These are phyloP conservation scores for Microdochium trichocladiopsis DNA, from an alignment of 2,329 filamentous ascomycete species.

Conservation along the genomic window DNA sequence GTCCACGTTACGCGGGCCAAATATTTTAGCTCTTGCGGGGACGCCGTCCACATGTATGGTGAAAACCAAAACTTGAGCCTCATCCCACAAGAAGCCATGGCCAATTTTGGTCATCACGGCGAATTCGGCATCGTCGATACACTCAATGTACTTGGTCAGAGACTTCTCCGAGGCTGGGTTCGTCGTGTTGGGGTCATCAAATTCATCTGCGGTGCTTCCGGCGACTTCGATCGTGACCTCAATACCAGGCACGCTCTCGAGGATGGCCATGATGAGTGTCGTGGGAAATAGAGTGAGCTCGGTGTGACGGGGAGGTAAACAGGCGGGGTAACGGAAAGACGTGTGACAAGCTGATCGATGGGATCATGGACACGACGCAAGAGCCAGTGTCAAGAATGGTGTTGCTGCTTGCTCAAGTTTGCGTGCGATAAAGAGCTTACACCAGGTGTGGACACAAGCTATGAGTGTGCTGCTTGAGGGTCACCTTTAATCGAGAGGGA, in stretches of 20 bases:
- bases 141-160: conserved; percentile 20
- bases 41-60: conserved; percentile 13
- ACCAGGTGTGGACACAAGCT: too few species aligned
- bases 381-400: too few species aligned
- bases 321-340: too few species aligned
- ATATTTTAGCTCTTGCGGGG: conserved; percentile 5
- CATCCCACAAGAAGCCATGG: conserved; percentile 15
- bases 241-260: conserved; percentile 15
- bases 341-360: too few species aligned
- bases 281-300: too few species aligned
- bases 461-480: too few species aligned
- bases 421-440: too few species aligned
- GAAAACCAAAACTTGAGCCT: conserved; percentile 10
- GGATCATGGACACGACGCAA: too few species aligned
- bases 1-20: background rate
- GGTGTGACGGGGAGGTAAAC: background rate
- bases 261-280: conserved; percentile 17
- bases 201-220: conserved; percentile 9
- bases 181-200: conserved; percentile 12
- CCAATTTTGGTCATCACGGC: conserved; percentile 8
- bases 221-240: conserved; percentile 13
- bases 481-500: too few species aligned
- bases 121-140: conserved; percentile 17
- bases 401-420: too few species aligned
- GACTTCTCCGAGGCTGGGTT: conserved; percentile 3